phyloP scores from a whole-genome alignment of 2,329 filamentous ascomycete species.

The Lachnellula suecica region DNA sequence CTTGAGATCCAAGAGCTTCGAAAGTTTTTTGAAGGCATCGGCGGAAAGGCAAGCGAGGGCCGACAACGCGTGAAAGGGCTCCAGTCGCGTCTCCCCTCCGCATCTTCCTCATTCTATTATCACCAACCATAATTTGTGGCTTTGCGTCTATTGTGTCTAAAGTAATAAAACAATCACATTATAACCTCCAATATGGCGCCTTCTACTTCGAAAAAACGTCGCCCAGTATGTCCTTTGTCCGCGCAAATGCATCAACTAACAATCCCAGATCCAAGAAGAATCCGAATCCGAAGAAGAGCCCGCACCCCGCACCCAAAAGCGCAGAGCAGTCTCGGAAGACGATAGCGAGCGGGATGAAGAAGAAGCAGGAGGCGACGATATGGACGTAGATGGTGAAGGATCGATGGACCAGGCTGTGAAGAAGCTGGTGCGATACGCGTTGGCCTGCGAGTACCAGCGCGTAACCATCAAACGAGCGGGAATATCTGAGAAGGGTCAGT shows the following conservation, averaged over 20 bases:
- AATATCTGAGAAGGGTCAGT: conserved; percentile 61
- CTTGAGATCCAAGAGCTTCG: not conserved
- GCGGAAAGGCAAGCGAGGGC: conserved; percentile 1
- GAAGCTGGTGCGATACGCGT: conserved; percentile 66
- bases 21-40: conserved; percentile 13
- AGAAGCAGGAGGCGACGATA: conserved; percentile 19
- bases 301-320: conserved; percentile 23
- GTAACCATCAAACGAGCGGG: conserved; percentile 59
- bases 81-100: conserved; percentile 22
- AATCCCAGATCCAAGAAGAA: conserved; percentile 21
- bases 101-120: not conserved
- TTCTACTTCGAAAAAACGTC: too few relatives aligned
- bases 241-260: conserved; percentile 6
- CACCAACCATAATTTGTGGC: not conserved
- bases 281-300: conserved; percentile 27
- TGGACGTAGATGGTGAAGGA: conserved; percentile 25
- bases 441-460: conserved; percentile 65
- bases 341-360: conserved; percentile 28
- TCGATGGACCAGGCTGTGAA: conserved; percentile 53
- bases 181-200: too few relatives aligned
- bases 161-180: not conserved
- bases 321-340: conserved; percentile 19
- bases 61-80: conserved; percentile 14
- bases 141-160: too few relatives aligned
- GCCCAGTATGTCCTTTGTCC: conserved; percentile 17